Evolutionary conservation across 176 grass and related monocot species (phyloP), one percentile per base, ranked within the genome.

Genomic region (Carex cristatella): DNA sequence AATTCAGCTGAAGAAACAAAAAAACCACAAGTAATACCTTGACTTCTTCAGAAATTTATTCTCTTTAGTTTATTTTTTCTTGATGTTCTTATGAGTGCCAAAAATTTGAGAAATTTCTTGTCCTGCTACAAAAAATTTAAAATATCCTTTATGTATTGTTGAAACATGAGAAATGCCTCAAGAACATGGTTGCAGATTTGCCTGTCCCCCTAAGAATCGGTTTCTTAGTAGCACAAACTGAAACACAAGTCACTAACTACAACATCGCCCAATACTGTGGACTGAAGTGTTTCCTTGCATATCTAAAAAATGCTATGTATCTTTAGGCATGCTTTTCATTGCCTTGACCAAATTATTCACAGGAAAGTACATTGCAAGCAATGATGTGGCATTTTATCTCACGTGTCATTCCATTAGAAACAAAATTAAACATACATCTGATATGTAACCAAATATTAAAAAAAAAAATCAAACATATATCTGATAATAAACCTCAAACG

Each of bases 1-100:
- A 99, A 99, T 87, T 99, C 96, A 85, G 96, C 96, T 7, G 96
- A 99, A 91, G 96, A 99, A 86, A 89, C 91, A 35, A 99, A 92
- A 95, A 89, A 27, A 10, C 91, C 96, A 75, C 96, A 99, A 86
- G 93, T 99, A 88, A 79, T 75, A 2, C 80, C 15, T 58, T 67
- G 3, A 10, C 72, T 76, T 32, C 5, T 86, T 88, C 12, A 68
- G 7, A 27, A 69, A 63, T 76, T 49, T 62, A 9, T 49, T 85
- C 49, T 64, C 53, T 76, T 62, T 23, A 18, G 10, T 51, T 73
- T 38, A 88, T 4, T 35, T 57, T 79, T 54, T 31, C 44, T 30
- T 55, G 46, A 0, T 55, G 48, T 76, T 76, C 49, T 75, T 53
- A 76, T 55, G 48, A 30, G 46, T 55, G 23, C 46, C 11, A 31